Evolutionary conservation across 495 filamentous ascomycete genomes (phyloP), one percentile per base, ranked within the genome.

Genomic region (Neurospora sp.): DNA sequence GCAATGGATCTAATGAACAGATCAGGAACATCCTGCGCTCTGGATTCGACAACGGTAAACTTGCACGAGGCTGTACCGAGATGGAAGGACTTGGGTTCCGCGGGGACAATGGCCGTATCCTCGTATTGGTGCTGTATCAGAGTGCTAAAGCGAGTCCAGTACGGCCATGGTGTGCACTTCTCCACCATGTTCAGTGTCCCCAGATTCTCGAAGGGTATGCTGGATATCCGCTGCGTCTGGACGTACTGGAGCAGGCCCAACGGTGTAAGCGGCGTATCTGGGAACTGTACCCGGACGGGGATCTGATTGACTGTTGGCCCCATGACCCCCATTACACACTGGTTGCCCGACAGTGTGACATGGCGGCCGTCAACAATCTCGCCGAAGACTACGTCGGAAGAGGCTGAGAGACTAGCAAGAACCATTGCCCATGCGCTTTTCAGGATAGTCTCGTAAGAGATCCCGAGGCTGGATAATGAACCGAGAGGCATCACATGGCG

Each of bases 381-480:
- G n/a, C 84, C 84, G 70, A 86, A 86, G 16, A 85, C 81, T 17
- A 86, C 81, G 38, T 86, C 84, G 8, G 81, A 79, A 1, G 80
- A 82, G 4, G 77, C 82, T 1, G 82, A 83, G 14, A 85, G 73
- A n/a, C 75, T 83, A 5, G 82, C 83, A 38, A 86, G 80, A 0
- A 84, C 83, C 75, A 85, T 82, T 0, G 83, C 83, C 84, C 84
- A 86, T 2, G 84, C 83, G 2, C 77, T 79, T 70, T 84, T 85
- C 31, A 86, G 79, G 3, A 86, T 77, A 0, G 84, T 81, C 61
- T 85, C 81, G 41, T 84, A 80, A 1, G 78, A 77, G 61, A 81
- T 77, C 3, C 78, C 77, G 3, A 79, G 73, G 61, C 73, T 79
- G 4, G 78, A 72, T 8, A 82, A 77, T 17, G 83, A 83, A 3